Evolutionary conservation across 1,284 basidiomycete species (phyloP).

Genomic region (Apiotrichum akiyoshidainum): DNA sequence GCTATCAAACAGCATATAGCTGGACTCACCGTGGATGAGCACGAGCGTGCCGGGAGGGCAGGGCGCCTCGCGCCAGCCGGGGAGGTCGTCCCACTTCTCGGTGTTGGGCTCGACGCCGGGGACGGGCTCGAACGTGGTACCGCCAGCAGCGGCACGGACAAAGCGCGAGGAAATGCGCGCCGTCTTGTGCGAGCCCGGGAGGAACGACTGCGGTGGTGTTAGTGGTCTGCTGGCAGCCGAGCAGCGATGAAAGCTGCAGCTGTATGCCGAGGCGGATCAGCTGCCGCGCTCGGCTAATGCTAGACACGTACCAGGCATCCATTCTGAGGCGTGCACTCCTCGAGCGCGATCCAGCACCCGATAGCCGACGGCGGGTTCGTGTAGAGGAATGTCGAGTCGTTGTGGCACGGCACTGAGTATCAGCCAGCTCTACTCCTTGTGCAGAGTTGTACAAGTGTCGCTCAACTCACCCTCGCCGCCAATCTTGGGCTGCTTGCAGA

Average conservation of each 20-base stretch:
- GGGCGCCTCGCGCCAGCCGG: conserved; percentile 64
- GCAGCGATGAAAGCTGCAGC: too few relatives aligned
- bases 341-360: conserved; percentile 93
- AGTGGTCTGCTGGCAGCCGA: too few relatives aligned
- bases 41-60: conserved; percentile 78
- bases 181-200: conserved; percentile 82
- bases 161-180: conserved; percentile 74
- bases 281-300: too few relatives aligned
- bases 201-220: conserved; percentile 59
- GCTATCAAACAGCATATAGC: neutral
- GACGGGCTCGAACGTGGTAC: conserved; percentile 72
- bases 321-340: conserved; percentile 76
- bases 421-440: neutral
- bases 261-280: too few relatives aligned
- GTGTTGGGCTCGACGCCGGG: conserved; percentile 53
- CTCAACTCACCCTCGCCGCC: conserved; percentile 70
- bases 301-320: conserved; percentile 66
- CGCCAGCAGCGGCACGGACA: conserved; percentile 65
- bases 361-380: conserved; percentile 86
- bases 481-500: conserved; percentile 82
- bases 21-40: conserved; percentile 64
- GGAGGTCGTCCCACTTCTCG: conserved; percentile 54
- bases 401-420: conserved; percentile 57
- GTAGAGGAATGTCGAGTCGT: conserved; percentile 64
- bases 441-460: neutral